Percentiles rank a stretch among this genome's conserved stretches.
Conservation (phyloP, 257 asterid species). For the Leonotis leonurus region DNA sequence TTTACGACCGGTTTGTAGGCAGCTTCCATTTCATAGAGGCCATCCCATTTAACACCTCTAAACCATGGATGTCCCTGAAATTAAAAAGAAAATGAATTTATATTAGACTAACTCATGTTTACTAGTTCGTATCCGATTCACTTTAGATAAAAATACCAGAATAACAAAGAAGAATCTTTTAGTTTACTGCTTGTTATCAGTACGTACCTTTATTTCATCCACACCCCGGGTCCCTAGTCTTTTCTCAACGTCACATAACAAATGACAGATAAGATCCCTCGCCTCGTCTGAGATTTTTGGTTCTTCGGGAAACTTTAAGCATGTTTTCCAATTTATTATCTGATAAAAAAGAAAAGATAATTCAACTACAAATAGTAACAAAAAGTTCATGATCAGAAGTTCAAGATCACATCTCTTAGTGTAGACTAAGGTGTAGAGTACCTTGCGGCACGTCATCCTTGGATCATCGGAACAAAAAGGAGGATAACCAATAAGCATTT, state of each 20-base stretch:
- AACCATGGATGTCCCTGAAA: slow-evolving; percentile 94
- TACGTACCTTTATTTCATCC: slow-evolving; percentile 96
- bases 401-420: not conserved
- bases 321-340: slow-evolving; percentile 88
- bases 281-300: slow-evolving; percentile 82
- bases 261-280: slow-evolving; percentile 76
- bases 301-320: slow-evolving; percentile 91
- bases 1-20: slow-evolving; percentile 79
- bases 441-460: slow-evolving; percentile 98
- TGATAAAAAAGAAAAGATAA: slow-evolving; percentile 23
- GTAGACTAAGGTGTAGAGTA: slow-evolving; percentile 10
- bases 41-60: slow-evolving; percentile 67
- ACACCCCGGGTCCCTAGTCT: slow-evolving; percentile 91
- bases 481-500: slow-evolving; percentile 92
- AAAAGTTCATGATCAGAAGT: not conserved
- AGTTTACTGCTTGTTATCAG: not conserved
- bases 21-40: slow-evolving; percentile 90
- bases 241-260: slow-evolving; percentile 84
- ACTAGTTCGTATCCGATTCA: not conserved
- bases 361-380: not conserved
- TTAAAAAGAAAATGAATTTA: not conserved
- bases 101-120: not conserved
- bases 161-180: not conserved
- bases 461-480: slow-evolving; percentile 99
- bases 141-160: not conserved